Percentiles rank a stretch among this genome's conserved stretches.
These are phyloP conservation scores for Tothia fuscella DNA, from an alignment of 2,329 filamentous ascomycete genomes.

Conservation along the genomic window DNA sequence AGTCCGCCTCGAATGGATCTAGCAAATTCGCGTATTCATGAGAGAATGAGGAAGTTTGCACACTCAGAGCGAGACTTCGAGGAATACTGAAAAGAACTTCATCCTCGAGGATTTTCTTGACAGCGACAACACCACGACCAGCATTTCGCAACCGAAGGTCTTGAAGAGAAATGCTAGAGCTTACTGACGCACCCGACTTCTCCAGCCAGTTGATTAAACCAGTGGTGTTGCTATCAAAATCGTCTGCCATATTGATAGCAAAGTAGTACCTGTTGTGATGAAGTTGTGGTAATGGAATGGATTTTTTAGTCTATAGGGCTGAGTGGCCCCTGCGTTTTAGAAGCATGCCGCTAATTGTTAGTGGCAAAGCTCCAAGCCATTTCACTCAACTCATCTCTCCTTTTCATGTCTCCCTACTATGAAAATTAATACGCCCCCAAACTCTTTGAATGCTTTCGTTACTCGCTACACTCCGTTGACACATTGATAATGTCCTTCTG, in stretches of 20 bases:
- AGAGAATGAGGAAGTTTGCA: slow-evolving; percentile 58
- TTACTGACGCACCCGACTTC: slow-evolving; percentile 41
- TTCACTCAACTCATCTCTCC: too few species aligned
- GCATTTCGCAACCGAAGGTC: slow-evolving; percentile 45
- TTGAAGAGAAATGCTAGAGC: slow-evolving; percentile 43
- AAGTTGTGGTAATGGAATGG: too few species aligned
- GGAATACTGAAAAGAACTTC: slow-evolving; percentile 66
- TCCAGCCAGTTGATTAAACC: slow-evolving; percentile 48
- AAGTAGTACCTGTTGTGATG: too few species aligned
- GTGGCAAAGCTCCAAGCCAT: too few species aligned
- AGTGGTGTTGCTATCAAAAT: slow-evolving; percentile 33
- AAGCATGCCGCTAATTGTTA: too few species aligned
- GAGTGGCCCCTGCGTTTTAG: too few species aligned
- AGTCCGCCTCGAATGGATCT: slow-evolving; percentile 24
- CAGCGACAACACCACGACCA: slow-evolving; percentile 43
- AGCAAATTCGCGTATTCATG: slow-evolving; percentile 32
- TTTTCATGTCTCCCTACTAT: too few species aligned
- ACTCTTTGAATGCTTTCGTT: too few species aligned
- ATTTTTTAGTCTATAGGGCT: too few species aligned
- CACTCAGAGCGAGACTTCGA: slow-evolving; percentile 55
- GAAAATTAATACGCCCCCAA: too few species aligned
- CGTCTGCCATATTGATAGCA: slow-evolving; percentile 12
- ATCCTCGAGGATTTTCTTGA: slow-evolving; percentile 4
- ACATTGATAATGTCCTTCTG: too few species aligned
- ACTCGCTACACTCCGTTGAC: too few species aligned